Evolutionary conservation across 495 filamentous ascomycete species (phyloP).

Genomic region (Aspergillus steynii): DNA sequence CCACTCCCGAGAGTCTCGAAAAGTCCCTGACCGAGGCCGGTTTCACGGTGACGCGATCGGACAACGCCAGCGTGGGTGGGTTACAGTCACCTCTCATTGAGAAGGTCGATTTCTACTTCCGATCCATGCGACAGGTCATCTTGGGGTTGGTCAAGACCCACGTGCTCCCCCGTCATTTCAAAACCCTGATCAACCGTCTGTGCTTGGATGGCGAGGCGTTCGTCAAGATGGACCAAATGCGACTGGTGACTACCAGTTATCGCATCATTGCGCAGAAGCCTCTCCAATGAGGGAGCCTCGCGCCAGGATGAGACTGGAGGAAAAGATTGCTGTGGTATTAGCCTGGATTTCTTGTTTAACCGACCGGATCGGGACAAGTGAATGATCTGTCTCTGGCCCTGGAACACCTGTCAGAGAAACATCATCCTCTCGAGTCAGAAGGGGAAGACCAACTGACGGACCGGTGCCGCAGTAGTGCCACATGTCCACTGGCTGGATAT

Average conservation of each 20-base stretch:
- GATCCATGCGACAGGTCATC: conserved; percentile 54
- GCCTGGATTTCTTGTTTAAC: not conserved
- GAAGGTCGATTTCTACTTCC: conserved; percentile 61
- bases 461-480: not conserved
- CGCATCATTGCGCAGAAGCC: conserved; percentile 63
- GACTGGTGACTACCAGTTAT: conserved; percentile 60
- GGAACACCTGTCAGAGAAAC: not conserved
- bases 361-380: not conserved
- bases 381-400: not conserved
- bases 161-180: conserved; percentile 58
- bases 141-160: conserved; percentile 53
- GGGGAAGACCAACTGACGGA: not conserved
- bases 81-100: conserved; percentile 61
- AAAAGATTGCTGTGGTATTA: not conserved
- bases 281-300: conserved; percentile 8
- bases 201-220: conserved; percentile 62
- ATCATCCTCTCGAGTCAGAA: not conserved
- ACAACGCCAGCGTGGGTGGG: conserved; percentile 59
- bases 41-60: conserved; percentile 53
- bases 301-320: conserved; percentile 5
- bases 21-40: conserved; percentile 52
- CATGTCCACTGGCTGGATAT: not conserved
- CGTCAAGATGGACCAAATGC: conserved; percentile 63
- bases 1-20: conserved; percentile 55
- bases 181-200: conserved; percentile 62